Conservation (phyloP, 78 protist genomes). For the Tieghemostelium lacteum region DNA sequence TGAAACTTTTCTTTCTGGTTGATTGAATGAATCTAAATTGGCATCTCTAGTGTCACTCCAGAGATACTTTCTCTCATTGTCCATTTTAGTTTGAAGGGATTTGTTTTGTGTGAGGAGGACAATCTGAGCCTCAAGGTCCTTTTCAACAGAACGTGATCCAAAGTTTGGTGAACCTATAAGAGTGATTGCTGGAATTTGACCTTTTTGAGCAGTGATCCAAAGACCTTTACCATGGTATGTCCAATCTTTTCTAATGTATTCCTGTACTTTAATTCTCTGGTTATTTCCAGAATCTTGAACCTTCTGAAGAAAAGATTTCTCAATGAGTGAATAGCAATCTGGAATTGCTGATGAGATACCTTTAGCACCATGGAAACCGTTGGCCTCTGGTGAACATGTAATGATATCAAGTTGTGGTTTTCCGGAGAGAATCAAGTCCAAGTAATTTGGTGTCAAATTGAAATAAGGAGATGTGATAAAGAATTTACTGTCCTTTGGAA, state of each 20-base stretch:
- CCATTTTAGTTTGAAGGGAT: slow-evolving; percentile 51
- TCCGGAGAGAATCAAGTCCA: slow-evolving; percentile 14
- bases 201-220: slow-evolving; percentile 38
- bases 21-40: slow-evolving; percentile 3
- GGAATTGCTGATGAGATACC: slow-evolving; percentile 47
- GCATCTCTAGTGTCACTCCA: slow-evolving; percentile 50
- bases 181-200: slow-evolving; percentile 22
- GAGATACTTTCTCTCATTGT: slow-evolving; percentile 34
- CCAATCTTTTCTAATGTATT: slow-evolving; percentile 63
- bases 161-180: slow-evolving; percentile 71
- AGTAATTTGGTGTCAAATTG: slow-evolving; percentile 45
- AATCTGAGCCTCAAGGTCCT: slow-evolving; percentile 73
- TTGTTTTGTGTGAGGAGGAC: slow-evolving; percentile 32
- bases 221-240: slow-evolving; percentile 76
- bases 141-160: slow-evolving; percentile 48
- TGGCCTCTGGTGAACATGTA: slow-evolving; percentile 68
- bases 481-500: slow-evolving; percentile 23
- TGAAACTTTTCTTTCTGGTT: slow-evolving; percentile 38
- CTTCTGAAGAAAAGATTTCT: slow-evolving; percentile 19
- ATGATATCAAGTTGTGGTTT: slow-evolving; percentile 44
- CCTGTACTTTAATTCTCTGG: slow-evolving; percentile 33
- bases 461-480: slow-evolving; percentile 58
- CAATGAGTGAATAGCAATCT: slow-evolving; percentile 55
- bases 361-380: slow-evolving; percentile 70
- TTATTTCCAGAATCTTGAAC: slow-evolving; percentile 15